phyloP scores from a whole-genome alignment of 257 asterid genomes.

The Prunella vulgaris region DNA sequence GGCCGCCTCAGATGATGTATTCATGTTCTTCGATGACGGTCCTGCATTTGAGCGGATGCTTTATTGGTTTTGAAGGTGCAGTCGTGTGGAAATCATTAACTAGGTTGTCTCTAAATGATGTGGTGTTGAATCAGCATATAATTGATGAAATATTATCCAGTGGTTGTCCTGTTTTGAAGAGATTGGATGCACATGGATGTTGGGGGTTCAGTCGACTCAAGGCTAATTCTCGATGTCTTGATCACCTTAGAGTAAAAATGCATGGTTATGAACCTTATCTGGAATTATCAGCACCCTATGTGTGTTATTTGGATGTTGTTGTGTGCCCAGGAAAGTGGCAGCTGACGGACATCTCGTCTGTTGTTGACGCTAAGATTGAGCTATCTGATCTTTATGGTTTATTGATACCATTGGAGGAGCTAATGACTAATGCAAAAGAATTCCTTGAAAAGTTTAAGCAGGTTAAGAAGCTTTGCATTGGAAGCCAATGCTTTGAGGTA shows the following conservation, averaged over 20 bases:
- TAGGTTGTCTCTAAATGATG: not conserved
- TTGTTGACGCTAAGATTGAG: too few species aligned
- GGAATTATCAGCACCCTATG: constrained; percentile 11
- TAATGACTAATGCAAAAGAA: too few species aligned
- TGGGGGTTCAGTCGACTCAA: not conserved
- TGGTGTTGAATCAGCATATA: not conserved
- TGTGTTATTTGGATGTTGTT: too few species aligned
- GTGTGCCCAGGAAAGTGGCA: too few species aligned
- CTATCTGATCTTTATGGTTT: too few species aligned
- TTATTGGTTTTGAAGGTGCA: not conserved
- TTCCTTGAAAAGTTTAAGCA: too few species aligned
- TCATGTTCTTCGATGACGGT: not conserved
- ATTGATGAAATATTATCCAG: not conserved
- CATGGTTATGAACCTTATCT: not conserved
- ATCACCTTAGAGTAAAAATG: not conserved
- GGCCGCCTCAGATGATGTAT: not conserved
- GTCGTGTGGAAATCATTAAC: constrained; percentile 13
- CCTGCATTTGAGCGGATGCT: not conserved
- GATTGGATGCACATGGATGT: not conserved
- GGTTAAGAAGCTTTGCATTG: too few species aligned
- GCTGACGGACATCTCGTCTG: too few species aligned
- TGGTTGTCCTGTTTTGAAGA: constrained; percentile 13
- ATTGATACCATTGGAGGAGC: too few species aligned
- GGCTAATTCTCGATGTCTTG: not conserved
- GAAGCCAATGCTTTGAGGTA: too few species aligned